These are phyloP conservation scores for Ophiorrhiza pumila DNA, from an alignment of 257 asterid genomes.

Conservation along the genomic window DNA sequence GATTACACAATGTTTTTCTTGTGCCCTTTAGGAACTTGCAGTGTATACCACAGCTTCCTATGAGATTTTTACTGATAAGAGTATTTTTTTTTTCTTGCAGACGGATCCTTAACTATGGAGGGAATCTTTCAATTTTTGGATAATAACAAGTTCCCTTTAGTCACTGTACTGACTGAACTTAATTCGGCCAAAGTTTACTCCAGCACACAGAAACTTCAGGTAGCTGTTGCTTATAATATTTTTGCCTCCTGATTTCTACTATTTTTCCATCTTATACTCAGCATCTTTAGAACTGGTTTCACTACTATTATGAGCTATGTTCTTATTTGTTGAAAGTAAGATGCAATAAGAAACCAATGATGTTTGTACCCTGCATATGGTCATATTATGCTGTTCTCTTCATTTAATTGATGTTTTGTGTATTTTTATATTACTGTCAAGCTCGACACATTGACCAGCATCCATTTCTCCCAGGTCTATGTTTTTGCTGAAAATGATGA, in stretches of 20 bases:
- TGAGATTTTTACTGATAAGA: neutral
- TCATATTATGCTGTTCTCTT: neutral
- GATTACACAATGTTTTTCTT: neutral
- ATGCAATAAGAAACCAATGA: neutral
- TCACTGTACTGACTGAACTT: slow-evolving; percentile 71
- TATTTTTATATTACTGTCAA: neutral
- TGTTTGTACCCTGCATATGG: neutral
- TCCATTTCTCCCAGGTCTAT: slow-evolving; percentile 55
- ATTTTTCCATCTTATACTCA: neutral
- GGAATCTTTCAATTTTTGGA: slow-evolving; percentile 68
- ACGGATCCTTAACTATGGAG: slow-evolving; percentile 41
- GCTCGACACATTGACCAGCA: neutral
- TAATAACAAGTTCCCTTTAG: slow-evolving; percentile 72
- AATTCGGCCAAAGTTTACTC: slow-evolving; percentile 85
- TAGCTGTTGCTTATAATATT: slow-evolving; percentile 24
- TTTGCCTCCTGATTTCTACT: slow-evolving; percentile 14
- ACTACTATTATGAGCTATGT: neutral
- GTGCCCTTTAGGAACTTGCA: neutral
- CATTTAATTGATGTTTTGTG: neutral
- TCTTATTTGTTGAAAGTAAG: neutral
- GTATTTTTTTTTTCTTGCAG: slow-evolving; percentile 40
- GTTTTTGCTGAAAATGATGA: slow-evolving; percentile 68
- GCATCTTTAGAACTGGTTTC: neutral
- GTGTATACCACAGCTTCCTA: neutral
- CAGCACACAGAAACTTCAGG: slow-evolving; percentile 70